Percentiles rank a stretch among this genome's conserved stretches.
These are phyloP conservation scores for Magnusiomyces suaveolens DNA, from an alignment of 1,139 yeast species.

Conservation along the genomic window DNA sequence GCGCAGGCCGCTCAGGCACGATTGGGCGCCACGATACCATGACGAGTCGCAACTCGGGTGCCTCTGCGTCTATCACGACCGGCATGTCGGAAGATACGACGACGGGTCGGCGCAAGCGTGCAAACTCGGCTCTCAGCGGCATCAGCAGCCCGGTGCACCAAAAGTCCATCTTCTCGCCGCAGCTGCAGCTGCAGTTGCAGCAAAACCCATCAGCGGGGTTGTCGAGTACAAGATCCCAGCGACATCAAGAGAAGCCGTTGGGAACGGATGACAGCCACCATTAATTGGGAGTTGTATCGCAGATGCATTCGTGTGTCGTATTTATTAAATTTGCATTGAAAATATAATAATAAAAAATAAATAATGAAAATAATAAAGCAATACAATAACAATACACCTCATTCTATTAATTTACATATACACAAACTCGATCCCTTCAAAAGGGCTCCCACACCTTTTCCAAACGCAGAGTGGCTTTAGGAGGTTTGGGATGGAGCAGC, in stretches of 20 bases:
- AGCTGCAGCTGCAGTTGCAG: background rate
- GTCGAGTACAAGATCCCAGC: background rate
- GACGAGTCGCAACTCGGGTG: background rate
- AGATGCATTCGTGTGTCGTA: too few relatives aligned
- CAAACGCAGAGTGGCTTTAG: slow-evolving; percentile 12
- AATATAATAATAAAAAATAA: too few relatives aligned
- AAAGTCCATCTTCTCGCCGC: background rate
- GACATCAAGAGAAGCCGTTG: too few relatives aligned
- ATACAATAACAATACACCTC: background rate
- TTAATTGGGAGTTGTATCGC: too few relatives aligned
- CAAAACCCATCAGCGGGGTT: background rate
- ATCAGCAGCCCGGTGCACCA: background rate
- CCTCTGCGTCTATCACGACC: background rate
- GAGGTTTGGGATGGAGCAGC: slow-evolving; percentile 26
- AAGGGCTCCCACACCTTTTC: slow-evolving; percentile 15
- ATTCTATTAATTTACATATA: too few relatives aligned
- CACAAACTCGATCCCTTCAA: background rate
- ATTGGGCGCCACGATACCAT: background rate
- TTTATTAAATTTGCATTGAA: too few relatives aligned
- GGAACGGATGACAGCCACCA: too few relatives aligned
- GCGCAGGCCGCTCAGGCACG: background rate
- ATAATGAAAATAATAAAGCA: too few relatives aligned
- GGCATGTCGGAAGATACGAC: background rate
- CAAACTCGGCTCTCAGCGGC: background rate
- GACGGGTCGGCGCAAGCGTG: background rate